Percentiles rank a stretch among this genome's conserved stretches.
Conservation (phyloP, 306 rosid genomes). For the Begonia loranthoides region DNA sequence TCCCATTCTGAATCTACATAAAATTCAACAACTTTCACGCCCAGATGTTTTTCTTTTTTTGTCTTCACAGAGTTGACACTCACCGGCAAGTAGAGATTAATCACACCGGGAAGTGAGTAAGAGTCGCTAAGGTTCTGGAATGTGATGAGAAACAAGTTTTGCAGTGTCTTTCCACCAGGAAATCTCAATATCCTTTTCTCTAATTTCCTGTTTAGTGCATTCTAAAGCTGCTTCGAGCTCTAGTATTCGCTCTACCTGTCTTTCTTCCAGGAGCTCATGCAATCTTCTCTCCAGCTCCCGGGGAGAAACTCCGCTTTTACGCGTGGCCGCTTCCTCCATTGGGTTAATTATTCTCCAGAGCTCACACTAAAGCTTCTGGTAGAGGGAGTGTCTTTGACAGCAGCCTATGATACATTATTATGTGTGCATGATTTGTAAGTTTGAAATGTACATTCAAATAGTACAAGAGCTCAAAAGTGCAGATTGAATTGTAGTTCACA, state of each 20-base stretch:
- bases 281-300: conserved; percentile 61
- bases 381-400: conserved; percentile 6
- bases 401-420: conserved; percentile 16
- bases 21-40: no score
- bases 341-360: conserved; percentile 39
- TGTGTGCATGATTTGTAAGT: no score
- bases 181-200: conserved; percentile 50
- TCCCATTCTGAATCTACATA: no score
- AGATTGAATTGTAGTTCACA: no score
- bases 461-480: no score
- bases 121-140: conserved; percentile 32
- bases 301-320: conserved; percentile 46
- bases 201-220: conserved; percentile 30
- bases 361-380: conserved; percentile 17
- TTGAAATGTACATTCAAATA: no score
- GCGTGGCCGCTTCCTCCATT: conserved; percentile 24
- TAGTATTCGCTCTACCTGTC: conserved; percentile 53
- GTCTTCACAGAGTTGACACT: no score
- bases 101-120: conserved; percentile 29
- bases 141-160: conserved; percentile 26
- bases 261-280: conserved; percentile 62
- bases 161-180: conserved; percentile 77
- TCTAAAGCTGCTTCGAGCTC: conserved; percentile 71
- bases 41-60: no score
- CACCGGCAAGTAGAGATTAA: neutral